A percentile compares a stretch with the other conserved stretches of the same genome.
phyloP scores from a whole-genome alignment of 306 rosid species.

The Carpinus fangiana region DNA sequence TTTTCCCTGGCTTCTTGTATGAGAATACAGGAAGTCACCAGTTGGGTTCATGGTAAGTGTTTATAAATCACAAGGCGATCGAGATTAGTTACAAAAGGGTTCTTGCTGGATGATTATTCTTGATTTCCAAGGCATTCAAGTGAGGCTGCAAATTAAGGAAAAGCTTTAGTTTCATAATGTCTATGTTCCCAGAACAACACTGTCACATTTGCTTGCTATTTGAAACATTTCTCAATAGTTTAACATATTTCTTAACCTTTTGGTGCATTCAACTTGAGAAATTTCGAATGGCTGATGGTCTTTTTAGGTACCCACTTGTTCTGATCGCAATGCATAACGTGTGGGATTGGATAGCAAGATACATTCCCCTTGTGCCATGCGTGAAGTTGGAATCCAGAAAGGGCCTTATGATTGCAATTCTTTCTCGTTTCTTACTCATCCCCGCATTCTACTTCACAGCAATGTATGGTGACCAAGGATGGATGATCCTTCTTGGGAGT shows the following conservation, averaged over 20 bases:
- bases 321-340: slow-evolving; percentile 64
- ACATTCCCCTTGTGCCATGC: slow-evolving; percentile 56
- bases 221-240: too few relatives aligned
- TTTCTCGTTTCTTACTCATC: slow-evolving; percentile 55
- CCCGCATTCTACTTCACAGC: slow-evolving; percentile 85
- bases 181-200: too few relatives aligned
- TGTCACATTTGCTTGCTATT: too few relatives aligned
- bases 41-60: slow-evolving; percentile 55
- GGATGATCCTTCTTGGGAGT: slow-evolving; percentile 86
- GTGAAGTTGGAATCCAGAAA: slow-evolving; percentile 73
- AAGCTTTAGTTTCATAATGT: too few relatives aligned
- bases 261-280: not conserved
- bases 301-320: slow-evolving; percentile 69
- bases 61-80: not conserved
- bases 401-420: slow-evolving; percentile 43
- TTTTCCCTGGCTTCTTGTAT: slow-evolving; percentile 79
- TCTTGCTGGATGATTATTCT: not conserved
- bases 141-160: not conserved
- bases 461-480: slow-evolving; percentile 78
- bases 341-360: slow-evolving; percentile 61
- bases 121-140: not conserved
- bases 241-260: not conserved
- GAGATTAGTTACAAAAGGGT: not conserved
- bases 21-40: slow-evolving; percentile 81
- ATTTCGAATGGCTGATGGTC: not conserved